Base-by-base conservation (phyloP, 805 yeast genomes). In the Lachancea lanzarotensis region DNA sequence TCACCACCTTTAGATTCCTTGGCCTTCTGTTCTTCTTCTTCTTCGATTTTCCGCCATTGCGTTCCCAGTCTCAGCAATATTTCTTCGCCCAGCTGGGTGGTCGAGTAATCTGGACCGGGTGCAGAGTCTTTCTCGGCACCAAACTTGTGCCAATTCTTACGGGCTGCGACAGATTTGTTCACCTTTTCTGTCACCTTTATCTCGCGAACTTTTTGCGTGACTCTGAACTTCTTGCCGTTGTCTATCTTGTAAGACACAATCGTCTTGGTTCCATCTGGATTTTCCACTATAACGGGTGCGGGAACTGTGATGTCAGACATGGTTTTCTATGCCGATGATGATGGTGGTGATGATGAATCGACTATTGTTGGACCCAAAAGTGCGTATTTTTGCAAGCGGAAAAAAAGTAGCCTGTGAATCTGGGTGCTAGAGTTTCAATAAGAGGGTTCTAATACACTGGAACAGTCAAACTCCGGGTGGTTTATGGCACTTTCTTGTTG, bases 221-320 rank as follows among this genome's bases (percentile, higher is more conserved):
- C 78, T 67, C 84, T 87, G 51, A 84, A 87, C 62, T 84, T 89
- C 65, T 86, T 81, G 48, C 95, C 95, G 49, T 82, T 80, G 56
- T 84, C 83, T 52, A 78, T 69, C 60, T 84, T 76, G 71, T 74
- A 90, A 35, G 90, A 78, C 46, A 89, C 76, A 44, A 91, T 81
- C 9, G 96, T 87, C 68, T 85, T 88, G 48, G 96, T 84, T 45
- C 96, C 96, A 62, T 90, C 97, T 31, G 80, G 71, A 63, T 89
- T 88, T 38, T 76, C 76, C 44, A 80, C 84, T 56, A 87, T 75
- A 63, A 81, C 83, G 43, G 95, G 84, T 38, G 82, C 73, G 42
- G 81, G 81, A 4, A 41, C 39, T 35, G 44, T 12, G 52, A 85
- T 76, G 50, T 82, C 83, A 54, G 82, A 38, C 42, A 43, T 43